Base-by-base conservation (phyloP, 176 grass and related monocot genomes). In the Saccharum spontaneum region DNA sequence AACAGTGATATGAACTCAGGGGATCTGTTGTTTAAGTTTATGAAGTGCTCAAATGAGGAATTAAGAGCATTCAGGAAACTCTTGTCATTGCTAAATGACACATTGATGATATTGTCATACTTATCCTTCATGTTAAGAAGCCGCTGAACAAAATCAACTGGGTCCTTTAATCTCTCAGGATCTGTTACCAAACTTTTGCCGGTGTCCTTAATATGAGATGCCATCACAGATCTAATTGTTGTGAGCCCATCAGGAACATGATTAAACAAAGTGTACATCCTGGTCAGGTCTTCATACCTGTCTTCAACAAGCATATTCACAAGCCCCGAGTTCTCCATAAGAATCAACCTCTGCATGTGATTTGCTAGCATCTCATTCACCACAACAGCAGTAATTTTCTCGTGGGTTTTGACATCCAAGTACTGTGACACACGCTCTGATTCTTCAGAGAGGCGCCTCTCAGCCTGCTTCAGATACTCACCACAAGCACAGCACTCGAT, bases 1-100 rank as follows among this genome's bases (percentile, higher is more conserved):
- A 85, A 95, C 67, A 91, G 85, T 24, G 94, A 96, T 76, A 96
- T 93, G 69, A 96, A 96, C 78, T 96, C 94, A 54, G 94, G 94
- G 5, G 88, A 91, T 74, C 94, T 86, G 73, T 93, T 96, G 69
- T 96, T 96, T 83, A 96, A 36, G 73, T 96, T 96, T 75, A 96
- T 96, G 52, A 96, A 93, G 76, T 91, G 79, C 66, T 96, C 94
- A 69, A 96, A 96, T 28, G 94, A 92, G 38, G 88, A 83, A 77
- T 92, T 95, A 12, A 95, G 66, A 66, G 93, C 93, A 86, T 95
- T 95, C 59, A 92, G 84, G 67, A 95, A 95, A 69, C 88, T 77
- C 71, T 95, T 95, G 73, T 95, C 93, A 55, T 93, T 96, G 86
- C 67, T 73, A 78, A 96, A 96, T 66, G 94, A 86, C 73, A 87